Evolutionary conservation across 768 basidiomycete genomes (phyloP).

Genomic region (Lactarius pseudohatsudake): DNA sequence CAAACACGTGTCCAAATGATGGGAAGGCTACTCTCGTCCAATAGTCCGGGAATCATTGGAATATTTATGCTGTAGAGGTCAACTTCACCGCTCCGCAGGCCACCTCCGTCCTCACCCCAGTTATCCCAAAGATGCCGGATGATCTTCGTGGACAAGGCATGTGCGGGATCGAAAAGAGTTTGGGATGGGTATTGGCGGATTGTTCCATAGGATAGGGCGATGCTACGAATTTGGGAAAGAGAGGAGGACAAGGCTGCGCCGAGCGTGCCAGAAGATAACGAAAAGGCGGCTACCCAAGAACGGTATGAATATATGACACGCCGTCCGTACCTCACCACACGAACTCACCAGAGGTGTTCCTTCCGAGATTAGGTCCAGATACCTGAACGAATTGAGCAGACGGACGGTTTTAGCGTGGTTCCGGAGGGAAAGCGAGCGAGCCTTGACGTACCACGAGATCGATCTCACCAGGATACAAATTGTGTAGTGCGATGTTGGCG

Average conservation of each 20-base stretch:
- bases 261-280: slow-evolving; percentile 88
- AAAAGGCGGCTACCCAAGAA: slow-evolving; percentile 63
- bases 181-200: slow-evolving; percentile 55
- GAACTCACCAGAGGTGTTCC: slow-evolving; percentile 73
- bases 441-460: slow-evolving; percentile 73
- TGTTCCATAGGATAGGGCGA: slow-evolving; percentile 88
- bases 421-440: slow-evolving; percentile 1
- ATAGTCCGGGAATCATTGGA: slow-evolving; percentile 68
- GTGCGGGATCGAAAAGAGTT: slow-evolving; percentile 64
- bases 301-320: background rate
- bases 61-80: slow-evolving; percentile 89
- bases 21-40: slow-evolving; percentile 58
- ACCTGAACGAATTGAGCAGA: slow-evolving; percentile 60
- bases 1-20: slow-evolving; percentile 82
- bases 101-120: slow-evolving; percentile 73
- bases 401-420: background rate
- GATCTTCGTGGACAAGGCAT: slow-evolving; percentile 64
- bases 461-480: slow-evolving; percentile 79
- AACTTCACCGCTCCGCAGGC: slow-evolving; percentile 60
- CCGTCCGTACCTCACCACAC: background rate
- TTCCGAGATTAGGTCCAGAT: slow-evolving; percentile 83
- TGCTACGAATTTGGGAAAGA: slow-evolving; percentile 64
- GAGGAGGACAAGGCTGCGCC: slow-evolving; percentile 86
- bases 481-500: slow-evolving; percentile 86
- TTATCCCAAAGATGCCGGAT: slow-evolving; percentile 75